Evolutionary conservation across 2,329 filamentous ascomycete genomes (phyloP), one percentile per base, ranked within the genome.

Genomic region (Metarhizium rileyi): DNA sequence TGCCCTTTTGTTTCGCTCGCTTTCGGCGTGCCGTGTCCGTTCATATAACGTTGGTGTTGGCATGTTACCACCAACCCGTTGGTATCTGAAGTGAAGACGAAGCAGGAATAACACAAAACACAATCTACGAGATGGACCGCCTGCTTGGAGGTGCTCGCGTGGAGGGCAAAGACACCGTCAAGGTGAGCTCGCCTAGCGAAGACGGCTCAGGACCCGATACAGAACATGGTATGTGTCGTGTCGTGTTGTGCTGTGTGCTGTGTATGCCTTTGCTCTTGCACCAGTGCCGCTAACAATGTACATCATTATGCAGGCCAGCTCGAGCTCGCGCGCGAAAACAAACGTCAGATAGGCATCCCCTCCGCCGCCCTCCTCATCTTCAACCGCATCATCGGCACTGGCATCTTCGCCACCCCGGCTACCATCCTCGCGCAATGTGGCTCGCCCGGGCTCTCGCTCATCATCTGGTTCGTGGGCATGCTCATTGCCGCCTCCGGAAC

Each of bases 361-460:
- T 76, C 73, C 5, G 78, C 80, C 20, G 66, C 73, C 20, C 78
- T 81, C 63, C 68, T 82, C 50, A 80, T 83, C 61, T 76, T 83
- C 63, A 83, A 83, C 67, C 76, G 80, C 51, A 78, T 84, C 67
- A 78, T 85, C 50, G 81, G 81, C 40, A 83, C 79, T 10, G 81
- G 81, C 53, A 84, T 85, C 63, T 84, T 84, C 56, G 77, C 81
- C 1, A 84, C 80, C 0, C 80, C 81, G 0, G 73, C 73, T 40
- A 70, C 73, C 38, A 81, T 84, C 54, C 69, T 84, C 47, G 57
- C 64, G 2, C 70, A 79, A 0, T 76, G 72, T 8, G 80, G 81
- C 50, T 81, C 76, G 51, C 74, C 82, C n/a, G 81, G 81, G 3
- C 69, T 84, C 0, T 70, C 79, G 0, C 70, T 84, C 22, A 72